These are phyloP conservation scores for Cladophialophora carrionii DNA, from an alignment of 2,329 filamentous ascomycete species.

Conservation along the genomic window DNA sequence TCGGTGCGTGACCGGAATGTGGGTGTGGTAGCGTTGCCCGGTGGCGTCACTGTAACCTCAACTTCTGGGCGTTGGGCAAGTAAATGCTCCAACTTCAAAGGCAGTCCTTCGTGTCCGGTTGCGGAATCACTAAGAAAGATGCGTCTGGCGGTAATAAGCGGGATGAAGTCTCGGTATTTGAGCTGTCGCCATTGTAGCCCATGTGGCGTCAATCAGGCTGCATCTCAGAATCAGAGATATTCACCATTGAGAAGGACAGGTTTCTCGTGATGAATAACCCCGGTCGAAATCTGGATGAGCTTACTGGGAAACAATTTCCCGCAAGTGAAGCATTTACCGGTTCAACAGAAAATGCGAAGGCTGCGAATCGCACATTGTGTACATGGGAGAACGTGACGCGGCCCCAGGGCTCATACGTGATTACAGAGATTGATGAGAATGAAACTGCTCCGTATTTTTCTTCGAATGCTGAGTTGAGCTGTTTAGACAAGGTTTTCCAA, in stretches of 20 bases:
- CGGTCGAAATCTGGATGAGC: background rate
- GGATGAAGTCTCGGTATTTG: background rate
- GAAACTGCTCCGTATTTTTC: background rate
- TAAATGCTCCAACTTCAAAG: background rate
- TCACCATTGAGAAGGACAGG: background rate
- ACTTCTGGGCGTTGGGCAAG: slow-evolving; percentile 4
- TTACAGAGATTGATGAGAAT: background rate
- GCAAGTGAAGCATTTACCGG: background rate
- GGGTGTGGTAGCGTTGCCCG: slow-evolving; percentile 1
- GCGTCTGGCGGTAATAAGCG: background rate
- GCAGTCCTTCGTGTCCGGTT: background rate
- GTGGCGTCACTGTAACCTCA: slow-evolving; percentile 20
- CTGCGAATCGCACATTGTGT: background rate
- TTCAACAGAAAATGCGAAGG: too few relatives aligned
- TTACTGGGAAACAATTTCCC: background rate
- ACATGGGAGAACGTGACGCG: background rate
- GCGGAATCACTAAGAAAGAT: background rate
- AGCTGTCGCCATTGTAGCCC: background rate
- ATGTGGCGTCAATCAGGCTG: background rate
- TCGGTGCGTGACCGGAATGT: background rate
- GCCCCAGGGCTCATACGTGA: background rate
- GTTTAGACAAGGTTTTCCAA: slow-evolving; percentile 13
- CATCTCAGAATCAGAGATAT: background rate
- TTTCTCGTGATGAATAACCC: background rate
- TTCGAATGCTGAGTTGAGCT: background rate